A percentile compares a stretch with the other conserved stretches of the same genome.
These are phyloP conservation scores for Xylaria grammica DNA, from an alignment of 495 filamentous ascomycete species.

Conservation along the genomic window DNA sequence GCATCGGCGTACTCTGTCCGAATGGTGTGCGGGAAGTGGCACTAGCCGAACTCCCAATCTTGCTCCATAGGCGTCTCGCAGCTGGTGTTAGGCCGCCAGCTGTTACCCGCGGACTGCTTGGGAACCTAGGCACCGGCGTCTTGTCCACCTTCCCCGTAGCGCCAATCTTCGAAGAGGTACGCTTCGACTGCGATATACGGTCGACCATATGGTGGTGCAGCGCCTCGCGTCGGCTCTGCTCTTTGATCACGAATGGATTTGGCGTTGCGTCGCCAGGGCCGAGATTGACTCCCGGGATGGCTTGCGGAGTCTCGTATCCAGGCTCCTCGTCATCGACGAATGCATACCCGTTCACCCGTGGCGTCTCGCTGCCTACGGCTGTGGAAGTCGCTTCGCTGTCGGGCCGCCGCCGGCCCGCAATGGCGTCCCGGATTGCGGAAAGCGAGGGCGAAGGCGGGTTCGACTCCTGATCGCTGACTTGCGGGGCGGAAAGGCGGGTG, in stretches of 20 bases:
- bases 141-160: conserved; percentile 61
- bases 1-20: conserved; percentile 43
- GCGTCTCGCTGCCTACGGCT: conserved; percentile 68
- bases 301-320: conserved; percentile 39
- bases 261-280: conserved; percentile 65
- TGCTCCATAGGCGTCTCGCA: conserved; percentile 75
- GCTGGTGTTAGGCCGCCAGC: conserved; percentile 73
- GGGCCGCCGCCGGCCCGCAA: conserved; percentile 70
- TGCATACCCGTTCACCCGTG: conserved; percentile 87
- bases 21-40: conserved; percentile 56
- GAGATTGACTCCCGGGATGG: conserved; percentile 50
- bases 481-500: conserved; percentile 68
- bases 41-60: conserved; percentile 61
- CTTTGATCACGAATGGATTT: conserved; percentile 82
- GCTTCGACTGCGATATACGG: conserved; percentile 73
- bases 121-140: conserved; percentile 72
- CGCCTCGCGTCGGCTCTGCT: conserved; percentile 78
- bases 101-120: conserved; percentile 70
- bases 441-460: conserved; percentile 78
- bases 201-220: conserved; percentile 94
- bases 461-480: conserved; percentile 31
- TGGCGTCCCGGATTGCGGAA: conserved; percentile 85
- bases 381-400: conserved; percentile 69
- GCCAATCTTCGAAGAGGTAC: conserved; percentile 53
- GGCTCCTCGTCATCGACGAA: conserved; percentile 86